Base-by-base conservation (phyloP, 148 eudicot genomes). In the Silene uniflora region DNA sequence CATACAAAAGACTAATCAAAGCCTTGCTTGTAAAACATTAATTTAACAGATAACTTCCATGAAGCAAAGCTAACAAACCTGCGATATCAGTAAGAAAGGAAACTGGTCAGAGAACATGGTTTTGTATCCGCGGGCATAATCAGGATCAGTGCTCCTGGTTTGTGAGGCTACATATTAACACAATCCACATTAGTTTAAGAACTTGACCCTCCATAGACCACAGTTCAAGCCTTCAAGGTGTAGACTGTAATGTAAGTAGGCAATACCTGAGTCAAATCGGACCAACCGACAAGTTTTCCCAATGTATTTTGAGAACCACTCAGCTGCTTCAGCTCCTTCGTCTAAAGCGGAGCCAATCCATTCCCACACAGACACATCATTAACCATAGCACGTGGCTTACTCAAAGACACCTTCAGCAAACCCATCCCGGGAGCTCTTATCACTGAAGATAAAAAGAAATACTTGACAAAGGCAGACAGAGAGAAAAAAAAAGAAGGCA, bases 341-440 rank as follows among this genome's bases (percentile, higher is more conserved):
- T 90, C 97, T 52, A 87, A 82, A 18, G 95, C 93, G 71, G 93
- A 85, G 64, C 98, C 98, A 82, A 83, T 84, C 98, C 98, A 94
- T 23, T 86, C 87, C 97, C 97, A 91, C 67, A 90, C 89, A 13
- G 93, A 86, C 64, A 94, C 91, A 73, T 93, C 82, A 67, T 90
- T 86, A 70, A 91, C 78, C 69, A 73, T 80, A 73, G 75, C 79
- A 75, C 72, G 24, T 21, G 97, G 88, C 72, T 72, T 88, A 65
- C 68, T 78, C 82, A 94, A 39, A 23, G 90, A 84, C 72, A 91
- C 81, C 83, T 91, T 90, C 73, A 91, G 82, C 52, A 61, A 74
- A 83, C 77, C 84, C 97, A 94, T 90, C 2, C 91, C 97, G 2
- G 91, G 95, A 25, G 97, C 97, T 69, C 81, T 81, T 69, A 94